These are phyloP conservation scores for Sesbania bispinosa DNA, from an alignment of 306 rosid genomes.

Conservation along the genomic window DNA sequence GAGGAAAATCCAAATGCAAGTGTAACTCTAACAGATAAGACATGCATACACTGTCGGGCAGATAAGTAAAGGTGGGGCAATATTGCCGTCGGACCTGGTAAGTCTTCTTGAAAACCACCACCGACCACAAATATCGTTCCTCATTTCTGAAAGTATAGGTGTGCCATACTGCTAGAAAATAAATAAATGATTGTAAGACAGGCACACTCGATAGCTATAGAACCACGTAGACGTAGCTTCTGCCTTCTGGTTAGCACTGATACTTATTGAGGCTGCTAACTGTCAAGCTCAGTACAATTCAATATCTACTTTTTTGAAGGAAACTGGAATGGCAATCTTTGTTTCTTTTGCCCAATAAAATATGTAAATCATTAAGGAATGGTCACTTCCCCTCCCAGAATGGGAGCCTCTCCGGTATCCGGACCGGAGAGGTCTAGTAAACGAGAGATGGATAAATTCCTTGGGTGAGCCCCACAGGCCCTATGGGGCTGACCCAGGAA, in stretches of 20 bases:
- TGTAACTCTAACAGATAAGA: background rate
- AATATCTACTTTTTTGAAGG: background rate
- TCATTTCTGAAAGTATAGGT: background rate
- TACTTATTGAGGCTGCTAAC: background rate
- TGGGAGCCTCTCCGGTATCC: too few species aligned
- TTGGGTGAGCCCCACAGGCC: too few species aligned
- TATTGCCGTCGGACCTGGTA: background rate
- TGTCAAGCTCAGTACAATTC: constrained; percentile 16
- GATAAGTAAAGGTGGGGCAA: background rate
- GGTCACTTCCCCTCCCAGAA: constrained; percentile 20
- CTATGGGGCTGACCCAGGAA: too few species aligned
- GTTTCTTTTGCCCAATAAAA: background rate
- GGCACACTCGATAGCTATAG: background rate
- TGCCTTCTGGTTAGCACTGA: constrained; percentile 3
- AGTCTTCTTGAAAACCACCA: background rate
- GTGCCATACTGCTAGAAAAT: background rate
- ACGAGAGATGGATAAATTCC: too few species aligned
- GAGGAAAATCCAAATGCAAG: background rate
- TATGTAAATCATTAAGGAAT: background rate
- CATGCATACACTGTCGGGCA: background rate
- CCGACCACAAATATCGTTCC: constrained; percentile 2
- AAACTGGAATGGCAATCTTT: background rate
- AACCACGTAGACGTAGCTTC: constrained; percentile 12
- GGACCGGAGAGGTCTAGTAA: too few species aligned
- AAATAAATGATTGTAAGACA: background rate